Evolutionary conservation across 139 green algal species (phyloP), one percentile per base, ranked within the genome.

Genomic region (Eudorina sp.): DNA sequence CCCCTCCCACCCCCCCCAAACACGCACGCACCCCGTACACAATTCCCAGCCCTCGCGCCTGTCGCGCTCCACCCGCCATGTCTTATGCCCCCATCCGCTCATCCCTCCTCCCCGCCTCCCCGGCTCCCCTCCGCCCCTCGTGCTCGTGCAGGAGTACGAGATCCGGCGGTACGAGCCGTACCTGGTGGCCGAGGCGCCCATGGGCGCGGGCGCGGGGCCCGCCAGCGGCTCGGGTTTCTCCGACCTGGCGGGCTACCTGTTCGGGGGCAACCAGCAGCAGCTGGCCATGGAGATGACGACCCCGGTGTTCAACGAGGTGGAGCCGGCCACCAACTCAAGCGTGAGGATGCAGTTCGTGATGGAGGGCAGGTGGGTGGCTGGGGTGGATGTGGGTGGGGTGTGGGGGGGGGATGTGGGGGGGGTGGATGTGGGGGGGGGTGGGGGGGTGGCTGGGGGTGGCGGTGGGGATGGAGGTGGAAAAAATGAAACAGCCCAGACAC

Each of bases 221-320:
- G 77, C 62, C 60, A 79, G 62, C 46, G 81, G 85, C 31, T 45
- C 58, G 1, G 86, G 86, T 21, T 90, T 90, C 76, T 62, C 36
- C 1, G 76, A 82, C 36, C 75, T 90, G 27, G 86, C 86, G 21
- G 18, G 64, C 27, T 90, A 90, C 86, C 82, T 90, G 43, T 98
- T 98, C 88, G 96, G 96, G 19, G 92, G 89, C 60, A 97, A 98
- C 86, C 53, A 91, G 45, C 66, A 80, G 53, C 31, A 72, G 60
- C 38, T 91, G 43, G 93, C 89, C 31, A 96, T 97, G 94, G 92
- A 93, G 85, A 97, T 97, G 95, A 97, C 95, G 5, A 96, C 95
- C 27, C 95, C 95, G 2, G 81, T 87, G 8, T 40, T 84, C 4
- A 73, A 36, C 3, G 27, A 5, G 13, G 31, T 69, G 51, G 21